Evolutionary conservation across 768 basidiomycete species (phyloP).

Genomic region (Neoboletus magnificus): DNA sequence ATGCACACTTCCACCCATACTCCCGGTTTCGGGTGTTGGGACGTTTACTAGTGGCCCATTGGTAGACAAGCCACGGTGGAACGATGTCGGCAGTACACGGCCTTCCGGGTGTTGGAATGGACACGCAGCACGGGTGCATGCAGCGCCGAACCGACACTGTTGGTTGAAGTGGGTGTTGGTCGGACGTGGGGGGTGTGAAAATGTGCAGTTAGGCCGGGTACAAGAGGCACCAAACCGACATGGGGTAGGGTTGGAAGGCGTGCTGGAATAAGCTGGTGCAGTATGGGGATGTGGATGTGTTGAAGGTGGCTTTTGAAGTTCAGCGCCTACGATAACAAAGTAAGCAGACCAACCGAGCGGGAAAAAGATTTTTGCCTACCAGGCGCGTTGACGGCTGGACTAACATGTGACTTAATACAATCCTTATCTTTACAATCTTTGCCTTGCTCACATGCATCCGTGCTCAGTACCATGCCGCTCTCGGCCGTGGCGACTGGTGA

Average conservation of each 20-base stretch:
- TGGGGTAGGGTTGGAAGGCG: constrained; percentile 34
- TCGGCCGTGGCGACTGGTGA: constrained; percentile 95
- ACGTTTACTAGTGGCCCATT: constrained; percentile 61
- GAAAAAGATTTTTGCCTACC: constrained; percentile 35
- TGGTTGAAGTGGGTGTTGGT: constrained; percentile 37
- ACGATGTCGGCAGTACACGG: constrained; percentile 72
- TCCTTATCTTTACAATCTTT: constrained; percentile 91
- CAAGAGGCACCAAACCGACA: constrained; percentile 73
- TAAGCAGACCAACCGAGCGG: constrained; percentile 1
- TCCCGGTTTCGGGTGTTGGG: constrained; percentile 59
- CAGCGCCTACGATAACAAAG: constrained; percentile 24
- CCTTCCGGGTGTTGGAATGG: constrained; percentile 90
- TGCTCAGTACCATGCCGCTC: constrained; percentile 91
- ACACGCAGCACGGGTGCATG: constrained; percentile 83
- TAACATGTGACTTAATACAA: constrained; percentile 88
- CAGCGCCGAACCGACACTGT: constrained; percentile 80
- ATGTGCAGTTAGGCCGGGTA: constrained; percentile 67
- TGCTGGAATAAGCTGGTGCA: constrained; percentile 29
- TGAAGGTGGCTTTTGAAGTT: constrained; percentile 35
- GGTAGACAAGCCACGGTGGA: constrained; percentile 73
- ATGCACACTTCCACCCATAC: constrained; percentile 66
- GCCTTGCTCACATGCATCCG: constrained; percentile 88
- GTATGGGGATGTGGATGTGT: constrained; percentile 35
- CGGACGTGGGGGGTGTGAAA: constrained; percentile 56
- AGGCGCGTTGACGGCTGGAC: constrained; percentile 72